Base-by-base conservation (phyloP, 805 yeast genomes). In the Candida caryicola region DNA sequence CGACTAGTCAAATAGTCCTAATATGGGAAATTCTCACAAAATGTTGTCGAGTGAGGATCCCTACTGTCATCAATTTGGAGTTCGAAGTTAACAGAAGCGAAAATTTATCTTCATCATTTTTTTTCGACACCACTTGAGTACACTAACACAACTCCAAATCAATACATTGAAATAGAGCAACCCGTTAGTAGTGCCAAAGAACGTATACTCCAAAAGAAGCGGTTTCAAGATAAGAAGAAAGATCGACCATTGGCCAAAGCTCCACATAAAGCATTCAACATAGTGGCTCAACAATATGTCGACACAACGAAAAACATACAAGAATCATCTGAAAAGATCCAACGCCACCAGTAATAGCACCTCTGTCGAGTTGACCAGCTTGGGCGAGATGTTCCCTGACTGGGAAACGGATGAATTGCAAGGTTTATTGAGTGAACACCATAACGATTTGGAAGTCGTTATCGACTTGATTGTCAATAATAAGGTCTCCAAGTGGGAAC, bases 401-500 rank as follows among this genome's bases (percentile, higher is more conserved):
- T 93, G 99, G 99, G 76, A 85, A 33, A 71, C 75, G 38, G 95
- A 85, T 19, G 99, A 93, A 59, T 78, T 93, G 57, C 66, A 72
- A 32, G 77, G 82, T 37, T 79, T 88, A 42, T 79, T 90, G 51
- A 71, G 73, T 41, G 98, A 93, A 64, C 77, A 82, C 54, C 60
- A 50, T 72, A 73, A 80, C 46, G 89, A 85, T 57, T 71, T 89
- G 49, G 95, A 84, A 57, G 74, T 77, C 31, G 86, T 93, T 47
- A 82, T 87, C 47, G 90, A 84, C 56, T 82, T 88, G 61, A 90
- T 93, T 63, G 82, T 95, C 40, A 85, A 88, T 45, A 95, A 96
- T 49, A 84, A 85, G 54, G 95, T 87, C 27, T 75, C 84, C 50
- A 87, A 85, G 64, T 91, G 98, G 96, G 97, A 88, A 58, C 93